A percentile compares a stretch with the other conserved stretches of the same genome.
phyloP scores from a whole-genome alignment of 805 yeast species.

The Torulaspora quercuum region DNA sequence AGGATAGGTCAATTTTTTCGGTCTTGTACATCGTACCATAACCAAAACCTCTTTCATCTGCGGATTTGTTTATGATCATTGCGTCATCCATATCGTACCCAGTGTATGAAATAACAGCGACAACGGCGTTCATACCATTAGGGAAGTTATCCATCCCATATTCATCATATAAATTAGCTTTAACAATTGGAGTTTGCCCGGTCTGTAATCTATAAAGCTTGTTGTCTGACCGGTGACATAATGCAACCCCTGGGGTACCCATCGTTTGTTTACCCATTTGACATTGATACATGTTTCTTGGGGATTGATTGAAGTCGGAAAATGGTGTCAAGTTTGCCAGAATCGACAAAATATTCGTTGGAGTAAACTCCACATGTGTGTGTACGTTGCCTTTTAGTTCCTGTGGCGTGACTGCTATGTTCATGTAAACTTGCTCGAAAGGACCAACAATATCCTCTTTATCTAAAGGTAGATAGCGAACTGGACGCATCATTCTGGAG shows the following conservation, averaged over 20 bases:
- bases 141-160: constrained; percentile 99
- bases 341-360: constrained; percentile 91
- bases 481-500: constrained; percentile 95
- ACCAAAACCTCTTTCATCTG: constrained; percentile 96
- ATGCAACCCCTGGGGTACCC: constrained; percentile 99
- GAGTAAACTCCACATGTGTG: constrained; percentile 90
- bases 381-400: constrained; percentile 82
- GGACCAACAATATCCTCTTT: constrained; percentile 91
- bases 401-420: constrained; percentile 89
- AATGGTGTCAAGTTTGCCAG: constrained; percentile 96
- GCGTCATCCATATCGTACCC: constrained; percentile 99
- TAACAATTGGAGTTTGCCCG: constrained; percentile 96
- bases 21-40: constrained; percentile 96
- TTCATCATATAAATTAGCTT: constrained; percentile 88
- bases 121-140: constrained; percentile 96
- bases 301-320: constrained; percentile 97
- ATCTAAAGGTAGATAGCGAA: constrained; percentile 79
- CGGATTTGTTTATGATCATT: constrained; percentile 95
- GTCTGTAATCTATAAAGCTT: constrained; percentile 87
- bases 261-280: constrained; percentile 99
- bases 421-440: constrained; percentile 95
- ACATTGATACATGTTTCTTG: constrained; percentile 99
- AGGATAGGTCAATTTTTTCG: constrained; percentile 80
- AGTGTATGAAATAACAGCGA: constrained; percentile 96
- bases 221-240: constrained; percentile 89